Evolutionary conservation across 352 stramenopile genomes (phyloP).

Genomic region (Globisporangium irregulare): DNA sequence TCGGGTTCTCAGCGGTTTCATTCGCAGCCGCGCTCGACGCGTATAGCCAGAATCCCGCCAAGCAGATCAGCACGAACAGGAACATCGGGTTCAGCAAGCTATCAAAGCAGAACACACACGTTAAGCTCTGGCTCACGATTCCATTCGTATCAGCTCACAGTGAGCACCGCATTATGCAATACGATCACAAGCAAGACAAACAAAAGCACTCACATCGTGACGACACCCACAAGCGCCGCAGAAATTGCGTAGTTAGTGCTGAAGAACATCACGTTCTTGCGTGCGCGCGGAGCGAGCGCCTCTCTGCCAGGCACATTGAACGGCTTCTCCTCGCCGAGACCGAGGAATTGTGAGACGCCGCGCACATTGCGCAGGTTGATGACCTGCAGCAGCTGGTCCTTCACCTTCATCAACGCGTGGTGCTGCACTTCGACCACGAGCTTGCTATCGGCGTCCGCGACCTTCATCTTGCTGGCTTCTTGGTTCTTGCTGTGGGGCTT

Average conservation of each 20-base stretch:
- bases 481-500: neutral
- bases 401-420: constrained; percentile 59
- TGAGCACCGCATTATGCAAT: neutral
- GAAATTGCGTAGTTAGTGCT: constrained; percentile 84
- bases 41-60: constrained; percentile 81
- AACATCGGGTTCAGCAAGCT: constrained; percentile 86
- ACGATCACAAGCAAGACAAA: neutral
- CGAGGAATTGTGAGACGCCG: constrained; percentile 80
- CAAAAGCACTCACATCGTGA: constrained; percentile 64
- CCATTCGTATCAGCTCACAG: constrained; percentile 8
- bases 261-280: constrained; percentile 84
- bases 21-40: constrained; percentile 62
- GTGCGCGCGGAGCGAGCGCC: constrained; percentile 50
- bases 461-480: constrained; percentile 39
- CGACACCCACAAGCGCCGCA: constrained; percentile 65
- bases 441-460: constrained; percentile 48
- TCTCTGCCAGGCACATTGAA: constrained; percentile 78
- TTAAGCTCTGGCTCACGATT: constrained; percentile 2
- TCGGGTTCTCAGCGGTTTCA: constrained; percentile 69
- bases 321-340: constrained; percentile 80
- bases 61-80: constrained; percentile 83
- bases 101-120: constrained; percentile 7
- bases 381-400: constrained; percentile 63
- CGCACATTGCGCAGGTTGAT: constrained; percentile 76
- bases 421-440: constrained; percentile 68